Base-by-base conservation (phyloP, 2,329 filamentous ascomycete genomes). In the Apiospora aurea region DNA sequence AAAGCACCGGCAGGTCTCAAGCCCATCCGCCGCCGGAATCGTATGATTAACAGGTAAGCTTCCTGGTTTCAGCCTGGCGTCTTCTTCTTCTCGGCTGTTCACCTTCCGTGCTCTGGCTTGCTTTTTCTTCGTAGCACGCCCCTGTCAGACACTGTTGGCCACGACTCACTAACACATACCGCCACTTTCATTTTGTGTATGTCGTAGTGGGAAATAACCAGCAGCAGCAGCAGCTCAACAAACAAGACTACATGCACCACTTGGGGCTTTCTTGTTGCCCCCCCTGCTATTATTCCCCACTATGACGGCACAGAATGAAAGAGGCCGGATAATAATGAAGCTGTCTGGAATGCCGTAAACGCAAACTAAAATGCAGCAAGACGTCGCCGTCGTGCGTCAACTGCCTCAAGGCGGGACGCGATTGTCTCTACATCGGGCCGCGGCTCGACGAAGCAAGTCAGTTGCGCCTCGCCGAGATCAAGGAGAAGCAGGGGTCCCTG, bases 301-400 rank as follows among this genome's bases (percentile, higher is more conserved):
- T 11, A 41, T 29, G 29, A 4, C 21, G 57, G 29, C 57, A 64
- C 57, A 41, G 13, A 64, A 64, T 64, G 57, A 14, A 64, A 64
- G 57, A 64, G 57, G 57, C 34, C 34, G 13, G 34, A 24, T 21
- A 64, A 64, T 24, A 2, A 7, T 44, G 34, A 73, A 76, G 76
- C 46, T 77, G 75, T 51, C 70, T 76, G 64, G 75, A 76, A 76
- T 94, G 92, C 79, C 88, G 93, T 51, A 89, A 92, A 29, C 88
- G 93, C 53, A 96, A 96, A 82, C 85, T 95, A 71, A 94, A 93
- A 80, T 96, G 93, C 82, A 91, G 94, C 83, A 94, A 93, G 79
- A 79, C 78, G 82, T 85, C 80, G 26, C 87, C 92, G 69, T 92
- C 93, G 73, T 96, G 93, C 79, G 86, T 86, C 74, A 93, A 93